A percentile compares a stretch with the other conserved stretches of the same genome.
Evolutionary conservation across 73 alveolate species (phyloP).

Genomic region (Paramecium tetraurelia): DNA sequence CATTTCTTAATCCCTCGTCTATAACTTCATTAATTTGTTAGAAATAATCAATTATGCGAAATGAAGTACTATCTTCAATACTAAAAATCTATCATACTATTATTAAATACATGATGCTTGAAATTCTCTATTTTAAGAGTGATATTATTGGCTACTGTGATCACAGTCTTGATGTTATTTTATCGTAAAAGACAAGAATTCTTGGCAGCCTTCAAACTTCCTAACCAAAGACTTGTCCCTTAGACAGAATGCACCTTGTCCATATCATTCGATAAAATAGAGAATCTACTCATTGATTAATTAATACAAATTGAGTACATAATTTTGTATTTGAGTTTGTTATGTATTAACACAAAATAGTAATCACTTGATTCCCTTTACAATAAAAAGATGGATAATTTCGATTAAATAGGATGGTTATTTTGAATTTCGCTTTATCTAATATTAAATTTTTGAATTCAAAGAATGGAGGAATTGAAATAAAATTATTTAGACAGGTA

Average conservation of each 20-base stretch:
- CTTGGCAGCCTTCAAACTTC: neutral
- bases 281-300: neutral
- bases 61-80: neutral
- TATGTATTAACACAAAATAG: neutral
- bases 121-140: neutral
- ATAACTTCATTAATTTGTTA: slow-evolving; percentile 44
- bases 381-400: neutral
- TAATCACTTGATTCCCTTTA: neutral
- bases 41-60: neutral
- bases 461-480: slow-evolving; percentile 1
- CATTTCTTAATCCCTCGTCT: slow-evolving; percentile 69
- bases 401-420: neutral
- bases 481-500: neutral
- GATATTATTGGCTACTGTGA: slow-evolving; percentile 6
- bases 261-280: neutral
- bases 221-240: neutral
- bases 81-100: neutral
- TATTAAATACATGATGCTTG: neutral
- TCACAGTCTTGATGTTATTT: neutral
- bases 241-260: neutral
- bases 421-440: neutral
- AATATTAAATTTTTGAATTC: neutral
- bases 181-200: neutral
- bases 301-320: neutral
- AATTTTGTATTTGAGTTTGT: neutral